phyloP scores from a whole-genome alignment of 225 moss, liverwort and hornwort genomes.

The Bryum argenteum region DNA sequence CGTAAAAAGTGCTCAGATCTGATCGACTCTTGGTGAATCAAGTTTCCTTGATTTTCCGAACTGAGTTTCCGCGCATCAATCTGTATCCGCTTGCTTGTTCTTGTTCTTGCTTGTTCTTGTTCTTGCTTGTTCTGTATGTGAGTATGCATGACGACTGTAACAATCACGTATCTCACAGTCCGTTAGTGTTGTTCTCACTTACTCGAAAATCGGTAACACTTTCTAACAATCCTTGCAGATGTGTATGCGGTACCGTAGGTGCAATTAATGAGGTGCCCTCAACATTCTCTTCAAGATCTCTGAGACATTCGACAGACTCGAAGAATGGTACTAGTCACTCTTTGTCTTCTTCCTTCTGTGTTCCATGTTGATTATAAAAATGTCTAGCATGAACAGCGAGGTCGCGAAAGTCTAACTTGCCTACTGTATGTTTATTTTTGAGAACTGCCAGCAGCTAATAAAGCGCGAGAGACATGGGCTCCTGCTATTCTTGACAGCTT shows the following conservation, averaged over 20 bases:
- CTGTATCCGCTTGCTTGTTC: not conserved
- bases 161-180: too few relatives aligned
- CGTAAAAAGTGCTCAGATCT: too few relatives aligned
- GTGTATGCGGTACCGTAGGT: not conserved
- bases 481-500: not conserved
- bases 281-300: not conserved
- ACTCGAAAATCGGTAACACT: not conserved
- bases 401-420: not conserved
- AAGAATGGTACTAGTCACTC: constrained; percentile 24
- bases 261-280: not conserved
- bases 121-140: too few relatives aligned
- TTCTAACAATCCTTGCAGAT: constrained; percentile 15
- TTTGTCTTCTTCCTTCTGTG: not conserved
- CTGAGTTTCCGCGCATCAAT: too few relatives aligned
- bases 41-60: too few relatives aligned
- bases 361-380: not conserved
- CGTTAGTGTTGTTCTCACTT: not conserved
- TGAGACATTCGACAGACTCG: not conserved
- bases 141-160: too few relatives aligned
- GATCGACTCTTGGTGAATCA: too few relatives aligned
- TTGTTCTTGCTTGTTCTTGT: not conserved
- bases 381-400: not conserved
- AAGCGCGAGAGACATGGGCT: not conserved
- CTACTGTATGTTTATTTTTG: constrained; percentile 7
- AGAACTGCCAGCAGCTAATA: not conserved